These are phyloP conservation scores for Paxillus rubicundulus DNA, from an alignment of 768 basidiomycete species.

Conservation along the genomic window DNA sequence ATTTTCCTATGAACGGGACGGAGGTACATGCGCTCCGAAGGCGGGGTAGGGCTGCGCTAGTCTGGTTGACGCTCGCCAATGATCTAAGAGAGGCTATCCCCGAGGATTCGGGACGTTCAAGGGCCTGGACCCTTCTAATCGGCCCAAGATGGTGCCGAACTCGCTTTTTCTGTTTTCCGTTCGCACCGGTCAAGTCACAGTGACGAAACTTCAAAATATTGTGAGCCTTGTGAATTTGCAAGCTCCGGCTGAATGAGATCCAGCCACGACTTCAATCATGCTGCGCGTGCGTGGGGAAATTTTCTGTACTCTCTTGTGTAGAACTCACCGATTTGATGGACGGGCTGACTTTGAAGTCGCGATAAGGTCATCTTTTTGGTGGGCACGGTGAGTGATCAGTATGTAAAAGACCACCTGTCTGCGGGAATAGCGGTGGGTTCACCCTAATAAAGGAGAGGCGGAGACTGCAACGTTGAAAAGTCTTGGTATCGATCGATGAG, in stretches of 20 bases:
- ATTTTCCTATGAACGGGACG: neutral
- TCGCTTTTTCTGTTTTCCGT: neutral
- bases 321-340: neutral
- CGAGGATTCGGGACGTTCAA: neutral
- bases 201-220: too few relatives aligned
- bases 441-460: too few relatives aligned
- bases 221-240: too few relatives aligned
- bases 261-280: neutral
- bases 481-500: too few relatives aligned
- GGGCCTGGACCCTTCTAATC: neutral
- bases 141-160: neutral
- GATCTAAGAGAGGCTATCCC: neutral
- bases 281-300: neutral
- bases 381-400: neutral
- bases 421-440: neutral
- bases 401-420: neutral
- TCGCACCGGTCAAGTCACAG: neutral
- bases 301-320: too few relatives aligned
- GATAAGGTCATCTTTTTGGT: neutral
- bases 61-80: neutral
- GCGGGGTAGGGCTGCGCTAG: neutral
- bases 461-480: neutral
- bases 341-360: neutral
- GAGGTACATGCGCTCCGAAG: neutral
- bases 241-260: too few relatives aligned